These are phyloP conservation scores for Penicillium hesseltinei DNA, from an alignment of 2,329 filamentous ascomycete species.

Conservation along the genomic window DNA sequence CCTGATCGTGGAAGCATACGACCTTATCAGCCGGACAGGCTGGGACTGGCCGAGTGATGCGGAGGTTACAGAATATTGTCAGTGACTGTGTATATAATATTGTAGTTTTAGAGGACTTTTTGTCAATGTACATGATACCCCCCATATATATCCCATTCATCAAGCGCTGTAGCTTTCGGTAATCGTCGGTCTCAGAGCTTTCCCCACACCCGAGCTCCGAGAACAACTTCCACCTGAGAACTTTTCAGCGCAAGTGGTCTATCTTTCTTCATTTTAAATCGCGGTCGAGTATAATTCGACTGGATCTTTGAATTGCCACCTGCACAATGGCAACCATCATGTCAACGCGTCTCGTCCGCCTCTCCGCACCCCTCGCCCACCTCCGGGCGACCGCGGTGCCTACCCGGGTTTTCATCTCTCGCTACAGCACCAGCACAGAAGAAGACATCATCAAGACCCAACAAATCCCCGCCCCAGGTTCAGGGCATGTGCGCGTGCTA, in stretches of 20 bases:
- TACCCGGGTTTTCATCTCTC: slow-evolving; percentile 32
- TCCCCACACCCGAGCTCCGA: slow-evolving; percentile 23
- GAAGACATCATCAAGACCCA: slow-evolving; percentile 61
- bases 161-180: slow-evolving; percentile 10
- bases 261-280: not conserved
- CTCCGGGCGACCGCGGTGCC: slow-evolving; percentile 19
- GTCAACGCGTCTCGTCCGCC: slow-evolving; percentile 33
- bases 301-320: slow-evolving; percentile 8
- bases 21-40: slow-evolving; percentile 36
- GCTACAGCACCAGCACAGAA: slow-evolving; percentile 35
- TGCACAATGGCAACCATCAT: slow-evolving; percentile 25
- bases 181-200: slow-evolving; percentile 23
- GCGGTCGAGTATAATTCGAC: not conserved
- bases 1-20: slow-evolving; percentile 35
- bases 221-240: not conserved
- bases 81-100: slow-evolving; percentile 19
- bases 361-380: slow-evolving; percentile 23
- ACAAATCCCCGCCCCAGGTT: slow-evolving; percentile 72
- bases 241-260: not conserved
- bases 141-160: not conserved
- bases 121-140: slow-evolving; percentile 20
- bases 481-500: slow-evolving; percentile 82
- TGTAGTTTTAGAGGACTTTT: slow-evolving; percentile 17
- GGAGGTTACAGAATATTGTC: slow-evolving; percentile 40
- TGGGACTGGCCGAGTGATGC: slow-evolving; percentile 46